Evolutionary conservation across 768 basidiomycete species (phyloP), one percentile per base, ranked within the genome.

Genomic region (Amanita molliuscula): DNA sequence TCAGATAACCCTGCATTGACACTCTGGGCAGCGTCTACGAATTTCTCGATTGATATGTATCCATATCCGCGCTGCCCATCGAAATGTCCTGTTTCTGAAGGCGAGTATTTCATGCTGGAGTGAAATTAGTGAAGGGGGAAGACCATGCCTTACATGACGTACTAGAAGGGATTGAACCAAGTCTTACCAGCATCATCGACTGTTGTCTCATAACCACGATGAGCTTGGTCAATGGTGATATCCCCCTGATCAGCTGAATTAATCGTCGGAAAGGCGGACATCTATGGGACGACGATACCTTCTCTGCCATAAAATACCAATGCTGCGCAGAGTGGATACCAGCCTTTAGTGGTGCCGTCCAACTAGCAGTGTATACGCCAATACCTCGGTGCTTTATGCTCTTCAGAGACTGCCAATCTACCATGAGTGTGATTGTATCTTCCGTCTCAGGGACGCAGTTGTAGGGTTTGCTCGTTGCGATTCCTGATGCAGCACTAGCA

Each of bases 291-390:
- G n/a, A 16, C 47, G 35, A 40, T 47, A 82, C 89, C 74, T 89
- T 94, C 70, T 89, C 85, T 44, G 78, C 92, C 86, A 94, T 89
- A 67, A 93, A 94, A 66, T 94, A 91, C 87, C 88, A 94, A 60
- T 89, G 83, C 60, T 96, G 92, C 35, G 84, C 85, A 6, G 86
- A 84, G 64, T 94, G 91, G 7, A 95, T 76, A n/a, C 91, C 92
- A 18, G 87, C 75, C 62, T 88, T 87, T 52, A 91, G 69, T 15
- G 92, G 93, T 0, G 93, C 92, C 1, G 92, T 93, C 92, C 92
- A 96, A 46, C 85, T 88, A 7, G 93, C 91, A 4, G 93, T 93
- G 68, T 92, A 96, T 1, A 95, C 88, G 1, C 80, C 92, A 1
- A 87, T 92, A 20, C 93, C 92, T 53, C 72, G 77, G 67, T 91